Percentiles rank a stretch among this genome's conserved stretches.
phyloP scores from a whole-genome alignment of 768 basidiomycete genomes.

The Gyrodon lividus region DNA sequence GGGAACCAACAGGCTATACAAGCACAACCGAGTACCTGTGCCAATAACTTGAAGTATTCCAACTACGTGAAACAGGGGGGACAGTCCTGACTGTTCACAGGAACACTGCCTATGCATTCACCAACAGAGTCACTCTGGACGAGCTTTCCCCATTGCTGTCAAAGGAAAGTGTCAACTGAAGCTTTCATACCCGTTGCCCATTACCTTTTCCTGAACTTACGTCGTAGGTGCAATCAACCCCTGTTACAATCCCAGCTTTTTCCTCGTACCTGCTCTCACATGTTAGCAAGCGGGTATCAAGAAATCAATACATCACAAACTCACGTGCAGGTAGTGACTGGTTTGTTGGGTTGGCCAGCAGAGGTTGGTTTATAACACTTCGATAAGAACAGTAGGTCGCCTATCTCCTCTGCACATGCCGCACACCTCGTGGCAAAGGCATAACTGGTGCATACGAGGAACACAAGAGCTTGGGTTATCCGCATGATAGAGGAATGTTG shows the following conservation, averaged over 20 bases:
- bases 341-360: not conserved
- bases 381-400: not conserved
- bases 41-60: not conserved
- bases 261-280: constrained; percentile 1
- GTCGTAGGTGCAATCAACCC: not conserved
- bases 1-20: no score
- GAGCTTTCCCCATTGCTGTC: not conserved
- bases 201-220: not conserved
- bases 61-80: not conserved
- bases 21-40: not conserved
- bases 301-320: not conserved
- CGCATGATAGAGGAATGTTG: not conserved
- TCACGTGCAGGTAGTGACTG: not conserved
- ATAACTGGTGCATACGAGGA: not conserved
- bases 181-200: no score
- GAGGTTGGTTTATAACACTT: not conserved
- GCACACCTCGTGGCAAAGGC: not conserved
- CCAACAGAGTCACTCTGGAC: not conserved
- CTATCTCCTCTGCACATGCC: not conserved
- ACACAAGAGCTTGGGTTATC: not conserved
- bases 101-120: not conserved
- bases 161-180: not conserved
- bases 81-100: not conserved
- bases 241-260: not conserved
- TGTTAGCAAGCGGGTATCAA: no score